phyloP scores from a whole-genome alignment of 2,329 filamentous ascomycete genomes.

The Sordariomycetes sp. region DNA sequence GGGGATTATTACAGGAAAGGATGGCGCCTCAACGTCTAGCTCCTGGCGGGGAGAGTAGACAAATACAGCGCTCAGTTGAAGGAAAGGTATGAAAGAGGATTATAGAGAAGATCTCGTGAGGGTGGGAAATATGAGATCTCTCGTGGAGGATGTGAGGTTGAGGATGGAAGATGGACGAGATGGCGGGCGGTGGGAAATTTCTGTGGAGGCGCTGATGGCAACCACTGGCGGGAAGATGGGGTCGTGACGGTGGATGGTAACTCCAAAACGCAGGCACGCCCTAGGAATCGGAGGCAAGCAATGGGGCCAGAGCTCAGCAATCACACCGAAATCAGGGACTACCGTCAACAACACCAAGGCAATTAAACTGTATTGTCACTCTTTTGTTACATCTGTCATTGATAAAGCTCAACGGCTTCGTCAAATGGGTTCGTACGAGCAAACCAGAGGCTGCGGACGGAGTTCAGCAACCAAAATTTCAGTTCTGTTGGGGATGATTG shows the following conservation, averaged over 20 bases:
- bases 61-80: not conserved
- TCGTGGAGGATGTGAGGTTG: slow-evolving; percentile 4
- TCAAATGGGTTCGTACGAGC: not conserved
- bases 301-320: no score
- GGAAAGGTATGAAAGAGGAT: not conserved
- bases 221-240: no score
- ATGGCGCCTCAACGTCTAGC: not conserved
- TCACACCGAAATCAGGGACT: no score
- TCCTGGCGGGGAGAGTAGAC: not conserved
- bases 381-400: no score
- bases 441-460: not conserved
- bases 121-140: slow-evolving; percentile 5
- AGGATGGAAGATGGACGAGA: slow-evolving; percentile 2
- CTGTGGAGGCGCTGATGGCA: not conserved
- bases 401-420: not conserved
- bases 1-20: slow-evolving; percentile 6
- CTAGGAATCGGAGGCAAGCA: no score
- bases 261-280: no score
- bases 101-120: slow-evolving; percentile 6
- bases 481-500: slow-evolving; percentile 20
- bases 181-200: slow-evolving; percentile 6
- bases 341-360: no score
- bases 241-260: no score
- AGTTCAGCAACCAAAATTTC: slow-evolving; percentile 15
- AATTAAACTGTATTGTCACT: no score